Evolutionary conservation across 1,139 yeast species (phyloP).

Genomic region (Scheffersomyces titani): DNA sequence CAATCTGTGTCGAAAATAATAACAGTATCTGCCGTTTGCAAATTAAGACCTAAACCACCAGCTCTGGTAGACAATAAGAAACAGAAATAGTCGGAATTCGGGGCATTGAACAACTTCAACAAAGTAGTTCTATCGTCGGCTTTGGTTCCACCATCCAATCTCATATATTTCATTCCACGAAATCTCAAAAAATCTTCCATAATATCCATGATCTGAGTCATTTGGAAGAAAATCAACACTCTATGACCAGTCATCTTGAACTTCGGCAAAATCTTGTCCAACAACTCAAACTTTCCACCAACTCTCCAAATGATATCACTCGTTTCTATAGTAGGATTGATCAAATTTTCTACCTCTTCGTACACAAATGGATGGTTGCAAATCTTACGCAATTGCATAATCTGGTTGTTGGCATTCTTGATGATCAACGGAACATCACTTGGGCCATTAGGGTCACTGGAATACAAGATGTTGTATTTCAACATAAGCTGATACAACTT

Average conservation of each 20-base stretch:
- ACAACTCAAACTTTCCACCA: conserved; percentile 76
- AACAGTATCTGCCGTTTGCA: conserved; percentile 87
- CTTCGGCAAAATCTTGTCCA: conserved; percentile 74
- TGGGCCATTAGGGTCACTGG: conserved; percentile 51
- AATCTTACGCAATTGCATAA: conserved; percentile 94
- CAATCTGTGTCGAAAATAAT: conserved; percentile 87
- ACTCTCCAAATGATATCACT: conserved; percentile 75
- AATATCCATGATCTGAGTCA: conserved; percentile 88
- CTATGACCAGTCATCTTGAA: conserved; percentile 76
- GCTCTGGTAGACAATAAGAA: conserved; percentile 84
- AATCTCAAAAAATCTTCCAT: conserved; percentile 80
- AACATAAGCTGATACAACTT: conserved; percentile 79
- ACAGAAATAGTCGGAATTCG: conserved; percentile 71
- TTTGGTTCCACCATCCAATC: conserved; percentile 82
- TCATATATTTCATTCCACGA: conserved; percentile 64
- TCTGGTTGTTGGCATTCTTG: conserved; percentile 85
- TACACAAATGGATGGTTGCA: conserved; percentile 98
- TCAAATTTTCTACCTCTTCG: conserved; percentile 86
- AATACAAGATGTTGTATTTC: conserved; percentile 64
- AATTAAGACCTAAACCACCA: conserved; percentile 84
- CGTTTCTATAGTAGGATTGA: conserved; percentile 73
- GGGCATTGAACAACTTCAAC: conserved; percentile 71
- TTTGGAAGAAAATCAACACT: conserved; percentile 80
- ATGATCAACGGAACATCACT: conserved; percentile 48
- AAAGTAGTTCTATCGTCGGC: conserved; percentile 78